phyloP scores from a whole-genome alignment of 441 rosid species.

The Breynia disticha region DNA sequence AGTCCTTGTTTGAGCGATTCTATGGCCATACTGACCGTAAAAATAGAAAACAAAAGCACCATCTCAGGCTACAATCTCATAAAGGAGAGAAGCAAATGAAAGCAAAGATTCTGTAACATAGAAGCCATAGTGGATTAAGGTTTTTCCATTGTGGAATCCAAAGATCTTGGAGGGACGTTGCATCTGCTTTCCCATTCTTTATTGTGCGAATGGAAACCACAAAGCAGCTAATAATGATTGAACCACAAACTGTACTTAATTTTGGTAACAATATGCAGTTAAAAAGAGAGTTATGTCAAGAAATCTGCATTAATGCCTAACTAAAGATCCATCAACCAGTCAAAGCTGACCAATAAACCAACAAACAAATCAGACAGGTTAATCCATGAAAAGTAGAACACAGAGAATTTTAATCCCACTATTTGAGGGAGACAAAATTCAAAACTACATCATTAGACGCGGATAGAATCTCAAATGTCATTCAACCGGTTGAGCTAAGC shows the following conservation, averaged over 20 bases:
- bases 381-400: too few species aligned
- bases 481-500: too few species aligned
- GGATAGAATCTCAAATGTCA: too few species aligned
- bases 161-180: conserved; percentile 13
- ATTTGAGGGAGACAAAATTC: too few species aligned
- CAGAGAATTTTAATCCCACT: too few species aligned
- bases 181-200: conserved; percentile 20
- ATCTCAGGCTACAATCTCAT: conserved; percentile 13
- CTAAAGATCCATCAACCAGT: too few species aligned
- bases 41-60: conserved; percentile 33
- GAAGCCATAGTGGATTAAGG: conserved; percentile 31
- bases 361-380: too few species aligned
- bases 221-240: conserved; percentile 12
- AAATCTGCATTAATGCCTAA: too few species aligned
- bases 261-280: too few species aligned
- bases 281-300: too few species aligned
- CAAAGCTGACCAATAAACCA: too few species aligned
- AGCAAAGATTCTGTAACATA: conserved; percentile 26
- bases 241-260: conserved; percentile 23
- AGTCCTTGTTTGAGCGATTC: neutral
- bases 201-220: conserved; percentile 10
- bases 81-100: conserved; percentile 20
- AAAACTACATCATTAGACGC: too few species aligned
- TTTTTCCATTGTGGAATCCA: conserved; percentile 34
- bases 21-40: conserved; percentile 28